Evolutionary conservation across 2,329 filamentous ascomycete genomes (phyloP).

Genomic region (Geosmithia flava): DNA sequence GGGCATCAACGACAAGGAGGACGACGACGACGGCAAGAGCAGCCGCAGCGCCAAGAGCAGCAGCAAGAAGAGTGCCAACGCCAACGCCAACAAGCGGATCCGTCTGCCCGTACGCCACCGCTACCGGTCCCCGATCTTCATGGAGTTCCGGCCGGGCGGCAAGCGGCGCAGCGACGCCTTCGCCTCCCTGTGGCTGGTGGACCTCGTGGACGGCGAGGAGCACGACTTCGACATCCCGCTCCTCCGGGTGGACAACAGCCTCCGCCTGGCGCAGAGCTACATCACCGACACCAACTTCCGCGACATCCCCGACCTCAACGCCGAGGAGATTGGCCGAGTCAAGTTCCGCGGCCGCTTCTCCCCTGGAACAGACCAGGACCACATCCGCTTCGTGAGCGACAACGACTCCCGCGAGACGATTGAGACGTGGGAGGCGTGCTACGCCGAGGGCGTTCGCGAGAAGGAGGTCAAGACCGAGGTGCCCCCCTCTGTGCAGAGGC

Average conservation of each 20-base stretch:
- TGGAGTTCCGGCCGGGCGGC: slow-evolving; percentile 65
- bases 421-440: slow-evolving; percentile 88
- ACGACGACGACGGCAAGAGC: background rate
- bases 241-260: slow-evolving; percentile 67
- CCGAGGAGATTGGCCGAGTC: slow-evolving; percentile 71
- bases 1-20: slow-evolving; percentile 11
- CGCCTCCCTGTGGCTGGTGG: slow-evolving; percentile 74
- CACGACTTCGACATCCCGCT: slow-evolving; percentile 76
- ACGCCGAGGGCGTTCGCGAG: slow-evolving; percentile 70
- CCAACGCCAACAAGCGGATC: slow-evolving; percentile 24
- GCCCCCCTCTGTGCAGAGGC: slow-evolving; percentile 55
- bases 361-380: slow-evolving; percentile 77
- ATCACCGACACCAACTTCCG: slow-evolving; percentile 68
- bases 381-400: slow-evolving; percentile 71
- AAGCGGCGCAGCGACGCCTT: slow-evolving; percentile 64
- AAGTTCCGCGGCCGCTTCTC: slow-evolving; percentile 76
- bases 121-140: slow-evolving; percentile 79
- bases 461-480: slow-evolving; percentile 62
- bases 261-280: slow-evolving; percentile 80
- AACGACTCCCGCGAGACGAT: slow-evolving; percentile 88
- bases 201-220: slow-evolving; percentile 70
- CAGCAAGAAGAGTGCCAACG: background rate
- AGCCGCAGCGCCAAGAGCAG: background rate
- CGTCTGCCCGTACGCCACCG: slow-evolving; percentile 81
- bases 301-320: slow-evolving; percentile 58